Evolutionary conservation across 2,329 filamentous ascomycete species (phyloP), one percentile per base, ranked within the genome.

Genomic region (Aspergillus sp.): DNA sequence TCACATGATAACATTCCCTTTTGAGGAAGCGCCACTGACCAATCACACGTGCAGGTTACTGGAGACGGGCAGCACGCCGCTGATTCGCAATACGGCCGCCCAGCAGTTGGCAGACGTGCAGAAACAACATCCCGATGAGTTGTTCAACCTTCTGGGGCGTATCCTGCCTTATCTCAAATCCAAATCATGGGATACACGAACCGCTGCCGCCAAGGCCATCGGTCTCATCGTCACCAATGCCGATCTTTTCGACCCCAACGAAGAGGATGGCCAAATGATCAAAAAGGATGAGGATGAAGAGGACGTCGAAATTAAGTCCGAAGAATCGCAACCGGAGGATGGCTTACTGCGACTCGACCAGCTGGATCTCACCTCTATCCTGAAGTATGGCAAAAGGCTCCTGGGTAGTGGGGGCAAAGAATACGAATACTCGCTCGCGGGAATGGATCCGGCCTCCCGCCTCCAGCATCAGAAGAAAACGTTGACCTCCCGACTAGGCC

Each of bases 101-200:
- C 91, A 95, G 68, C 94, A 99, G 76, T 82, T 99, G 58, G 94
- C 92, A 57, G 94, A 99, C 75, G 94, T 96, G 73, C 95, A 99
- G 75, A 97, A 97, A 71, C 89, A 94, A 71, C 94, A 97, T 65
- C 94, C 94, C 0, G 93, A 99, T 75, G 95, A 99, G 72, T 80
- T 99, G 1, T 97, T 97, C 76, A 97, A 97, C 68, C 82, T 99
- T 5, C 81, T 99, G 11, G 93, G 91, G 25, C 83, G 93, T 55
- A 92, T 99, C 29, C 87, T 99, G n/a, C 93, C 94, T 1, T 99
- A 97, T 72, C 81, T 99, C 25, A 86, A 90, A 53, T 93, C 94
- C 62, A 96, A 93, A 71, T 93, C 92, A 68, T 99, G 94, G 94
- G 94, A 99, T 68, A 99, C 94, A 21, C 82, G 95, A 62, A 92